Conservation (phyloP, 768 basidiomycete species). For the Lactifluus piperatus region DNA sequence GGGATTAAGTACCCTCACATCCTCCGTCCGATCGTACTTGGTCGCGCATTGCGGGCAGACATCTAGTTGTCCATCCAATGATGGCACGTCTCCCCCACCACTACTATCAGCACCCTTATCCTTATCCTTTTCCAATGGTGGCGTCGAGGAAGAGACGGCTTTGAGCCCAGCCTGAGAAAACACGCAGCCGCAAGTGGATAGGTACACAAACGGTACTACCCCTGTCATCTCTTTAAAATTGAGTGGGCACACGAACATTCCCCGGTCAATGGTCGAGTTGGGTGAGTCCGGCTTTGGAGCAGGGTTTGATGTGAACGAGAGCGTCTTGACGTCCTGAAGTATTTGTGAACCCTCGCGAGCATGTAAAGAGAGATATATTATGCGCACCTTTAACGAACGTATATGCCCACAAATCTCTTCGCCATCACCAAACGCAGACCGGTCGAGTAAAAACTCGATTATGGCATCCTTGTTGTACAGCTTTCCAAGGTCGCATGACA, state of each 20-base stretch:
- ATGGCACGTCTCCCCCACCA: not conserved
- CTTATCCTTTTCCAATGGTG: slow-evolving; percentile 24
- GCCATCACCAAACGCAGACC: slow-evolving; percentile 80
- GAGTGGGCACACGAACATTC: slow-evolving; percentile 85
- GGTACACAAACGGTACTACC: slow-evolving; percentile 75
- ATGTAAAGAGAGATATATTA: not conserved
- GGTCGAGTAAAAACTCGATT: slow-evolving; percentile 83
- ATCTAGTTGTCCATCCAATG: slow-evolving; percentile 32
- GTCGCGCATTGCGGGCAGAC: slow-evolving; percentile 72
- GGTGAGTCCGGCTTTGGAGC: slow-evolving; percentile 31
- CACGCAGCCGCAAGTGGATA: slow-evolving; percentile 82
- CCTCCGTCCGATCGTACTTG: slow-evolving; percentile 50
- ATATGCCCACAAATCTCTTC: slow-evolving; percentile 90
- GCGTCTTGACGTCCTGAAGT: slow-evolving; percentile 74
- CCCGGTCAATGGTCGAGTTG: slow-evolving; percentile 36
- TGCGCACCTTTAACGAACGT: slow-evolving; percentile 73
- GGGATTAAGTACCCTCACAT: slow-evolving; percentile 64
- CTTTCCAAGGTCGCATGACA: slow-evolving; percentile 87
- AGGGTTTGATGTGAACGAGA: slow-evolving; percentile 75
- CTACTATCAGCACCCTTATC: slow-evolving; percentile 26
- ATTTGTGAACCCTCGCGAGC: not conserved
- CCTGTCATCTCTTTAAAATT: slow-evolving; percentile 96
- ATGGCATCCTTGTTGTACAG: slow-evolving; percentile 95
- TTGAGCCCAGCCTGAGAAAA: slow-evolving; percentile 81
- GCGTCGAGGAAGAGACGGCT: slow-evolving; percentile 41